Evolutionary conservation across 192 early-diverging fungal genomes (phyloP), one percentile per base, ranked within the genome.

Genomic region (Phycomyces blakesleeanus): DNA sequence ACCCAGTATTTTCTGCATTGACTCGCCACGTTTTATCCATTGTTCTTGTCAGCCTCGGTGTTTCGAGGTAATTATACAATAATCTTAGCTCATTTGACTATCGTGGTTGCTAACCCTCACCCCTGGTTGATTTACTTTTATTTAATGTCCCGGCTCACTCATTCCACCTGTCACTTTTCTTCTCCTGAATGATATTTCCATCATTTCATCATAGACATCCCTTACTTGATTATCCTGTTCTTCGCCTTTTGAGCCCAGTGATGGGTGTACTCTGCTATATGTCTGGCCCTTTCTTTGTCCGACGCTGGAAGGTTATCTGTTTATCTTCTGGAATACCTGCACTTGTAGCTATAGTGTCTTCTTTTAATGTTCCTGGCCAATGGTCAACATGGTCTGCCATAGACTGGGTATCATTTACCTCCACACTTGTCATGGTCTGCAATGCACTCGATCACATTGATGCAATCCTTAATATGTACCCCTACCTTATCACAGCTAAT

Each of bases 251-350:
- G 34, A 22, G n/a, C 20, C 29, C 53, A 27, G 22, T 61, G 9
- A 38, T 68, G 15, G 57, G 56, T 34, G 29, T 10, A 25, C 21
- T 68, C 15, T 68, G 66, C 57, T 55, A 61, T 8, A 52, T 55
- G 24, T 29, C 66, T 52, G 66, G 66, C 16, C 54, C 78, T 49
- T 81, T 72, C 65, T 55, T 81, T 37, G 57, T 69, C 55, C 60
- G 56, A 8, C 66, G 78, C 12, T 59, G 44, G 26, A 54, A 61
- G 21, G 25, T 54, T 24, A 18, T 61, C 12, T 7, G 41, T 8
- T 34, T 39, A 29, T 81, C 29, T 39, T 49, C 73, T 7, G 69
- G 72, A 20, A 14, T 58, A 61, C 15, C 44, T 9, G 71, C 62
- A 63, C 51, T 49, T 39, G 18, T 27, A 15, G 40, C 20, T n/a